Base-by-base conservation (phyloP, 495 filamentous ascomycete genomes). In the Penicillium crystallinum region DNA sequence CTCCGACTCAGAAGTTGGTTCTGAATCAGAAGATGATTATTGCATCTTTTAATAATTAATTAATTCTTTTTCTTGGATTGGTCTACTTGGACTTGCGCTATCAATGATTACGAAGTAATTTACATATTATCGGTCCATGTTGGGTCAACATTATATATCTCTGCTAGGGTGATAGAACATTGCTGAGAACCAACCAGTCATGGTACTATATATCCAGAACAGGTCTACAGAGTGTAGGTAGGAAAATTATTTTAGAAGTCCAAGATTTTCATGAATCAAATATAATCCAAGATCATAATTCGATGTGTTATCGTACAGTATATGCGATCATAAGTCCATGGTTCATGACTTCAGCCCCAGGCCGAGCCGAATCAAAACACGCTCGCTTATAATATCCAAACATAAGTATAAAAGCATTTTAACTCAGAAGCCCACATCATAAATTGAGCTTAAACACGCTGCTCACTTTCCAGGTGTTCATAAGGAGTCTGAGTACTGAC, bases 391-490 rank as follows among this genome's bases (percentile, higher is more conserved):
- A 53, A 47, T 18, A n/a, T 49, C 36, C 37, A 49, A 50, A 27
- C 23, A 55, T 19, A 17, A 23, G 10, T 9, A 34, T 44, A 39
- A 36, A 35, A 55, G 43, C 42, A 49, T 23, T 22, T 23, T 31
- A 6, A 2, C 12, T 22, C 31, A 48, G n/a, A 27, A 3, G 23
- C 23, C 23, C 21, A 15, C 30, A 7, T 7, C 19, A 2, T 9
- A 1, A 7, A 11, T 6, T 5, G 12, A n/a, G 11, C 23, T 53
- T 69, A 75, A 41, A 63, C 68, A 21, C 63, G 58, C 66, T 79
- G 73, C 50, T 81, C 77, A 9, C 52, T 48, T 44, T 73, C 63
- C 58, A 84, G 53, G 19, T 51, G 56, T 53, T 75, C 63, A 60
- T 69, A 83, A 37, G 64, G 58, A 22, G 63, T 69, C 47, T 74